Base-by-base conservation (phyloP, 805 yeast species). In the Maudiozyma bulderi region DNA sequence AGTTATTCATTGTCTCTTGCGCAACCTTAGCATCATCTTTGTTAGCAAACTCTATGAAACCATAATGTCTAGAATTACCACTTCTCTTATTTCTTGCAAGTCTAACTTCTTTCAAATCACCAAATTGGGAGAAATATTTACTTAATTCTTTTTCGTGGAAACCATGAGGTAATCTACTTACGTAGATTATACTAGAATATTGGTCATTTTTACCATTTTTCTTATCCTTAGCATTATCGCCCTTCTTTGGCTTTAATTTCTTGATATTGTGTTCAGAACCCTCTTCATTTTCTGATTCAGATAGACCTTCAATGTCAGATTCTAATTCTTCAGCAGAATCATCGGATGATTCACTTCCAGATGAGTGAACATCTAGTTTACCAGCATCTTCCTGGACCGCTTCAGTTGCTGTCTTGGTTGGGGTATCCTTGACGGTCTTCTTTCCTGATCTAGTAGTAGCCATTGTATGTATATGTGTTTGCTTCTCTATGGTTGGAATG, bases 1-100 rank as follows among this genome's bases (percentile, higher is more conserved):
- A 93, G 69, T 93, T 93, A 69, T 93, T 83, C 99, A 93, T 93
- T 43, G 97, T 82, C 56, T 93, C 98, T 52, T 85, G 86, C 3
- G 96, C 99, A 52, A 89, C 74, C 57, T 80, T 76, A 43, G 98
- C 97, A 49, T 85, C 95, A 44, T 82, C 86, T 38, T 66, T 62
- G 48, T 80, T 74, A 40, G 75, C 77, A 61, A 91, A 93, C 68
- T 93, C 96, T 43, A 93, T 72, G 66, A 87, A 91, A 6, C 89
- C 98, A 66, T 81, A 91, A 65, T 89, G 97, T 70, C 88, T 90
- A 13, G 95, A 82, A 48, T 82, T 80, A 43, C 98, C 98, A 6
- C 95, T 83, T 61, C 83, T 84, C 67, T 85, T 89, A 72, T 86
- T 91, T 64, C 97, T 80, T 42, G 96, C 86, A 47, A 93, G 69